A percentile compares a stretch with the other conserved stretches of the same genome.
Evolutionary conservation across 495 filamentous ascomycete species (phyloP).

Genomic region (Halenospora varia): DNA sequence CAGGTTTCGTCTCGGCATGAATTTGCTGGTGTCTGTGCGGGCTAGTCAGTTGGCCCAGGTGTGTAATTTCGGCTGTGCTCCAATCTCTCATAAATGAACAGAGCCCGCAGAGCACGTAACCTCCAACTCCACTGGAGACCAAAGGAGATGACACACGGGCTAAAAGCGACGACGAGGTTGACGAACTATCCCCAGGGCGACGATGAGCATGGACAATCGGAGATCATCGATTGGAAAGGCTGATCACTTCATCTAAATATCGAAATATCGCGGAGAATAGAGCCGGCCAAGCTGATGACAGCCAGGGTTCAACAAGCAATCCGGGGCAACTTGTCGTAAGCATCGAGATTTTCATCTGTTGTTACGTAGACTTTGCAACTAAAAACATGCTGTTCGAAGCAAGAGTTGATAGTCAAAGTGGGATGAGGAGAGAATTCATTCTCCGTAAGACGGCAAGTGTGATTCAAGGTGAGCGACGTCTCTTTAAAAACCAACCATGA

Average conservation of each 20-base stretch:
- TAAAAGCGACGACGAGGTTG: background rate
- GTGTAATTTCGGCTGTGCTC: conserved; percentile 3
- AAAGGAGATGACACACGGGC: conserved; percentile 1
- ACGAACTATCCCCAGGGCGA: too few relatives aligned
- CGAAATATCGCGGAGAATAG: background rate
- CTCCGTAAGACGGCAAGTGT: too few relatives aligned
- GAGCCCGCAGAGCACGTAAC: conserved; percentile 7
- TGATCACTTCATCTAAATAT: background rate
- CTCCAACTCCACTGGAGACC: background rate
- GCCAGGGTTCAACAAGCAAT: background rate
- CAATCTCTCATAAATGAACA: conserved; percentile 12
- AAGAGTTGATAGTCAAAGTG: too few relatives aligned
- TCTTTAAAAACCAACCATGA: too few relatives aligned
- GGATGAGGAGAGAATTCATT: too few relatives aligned
- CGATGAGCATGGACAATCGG: background rate
- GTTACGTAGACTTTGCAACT: background rate
- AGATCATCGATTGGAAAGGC: too few relatives aligned
- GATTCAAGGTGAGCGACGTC: too few relatives aligned
- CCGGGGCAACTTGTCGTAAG: background rate
- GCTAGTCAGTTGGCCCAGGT: background rate
- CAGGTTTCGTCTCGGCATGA: background rate
- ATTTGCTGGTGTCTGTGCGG: background rate
- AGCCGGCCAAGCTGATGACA: background rate
- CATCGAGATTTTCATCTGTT: background rate
- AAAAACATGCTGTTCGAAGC: too few relatives aligned